A percentile compares a stretch with the other conserved stretches of the same genome.
phyloP scores from a whole-genome alignment of 2,329 filamentous ascomycete species.

The Ophiostoma pallidulum region DNA sequence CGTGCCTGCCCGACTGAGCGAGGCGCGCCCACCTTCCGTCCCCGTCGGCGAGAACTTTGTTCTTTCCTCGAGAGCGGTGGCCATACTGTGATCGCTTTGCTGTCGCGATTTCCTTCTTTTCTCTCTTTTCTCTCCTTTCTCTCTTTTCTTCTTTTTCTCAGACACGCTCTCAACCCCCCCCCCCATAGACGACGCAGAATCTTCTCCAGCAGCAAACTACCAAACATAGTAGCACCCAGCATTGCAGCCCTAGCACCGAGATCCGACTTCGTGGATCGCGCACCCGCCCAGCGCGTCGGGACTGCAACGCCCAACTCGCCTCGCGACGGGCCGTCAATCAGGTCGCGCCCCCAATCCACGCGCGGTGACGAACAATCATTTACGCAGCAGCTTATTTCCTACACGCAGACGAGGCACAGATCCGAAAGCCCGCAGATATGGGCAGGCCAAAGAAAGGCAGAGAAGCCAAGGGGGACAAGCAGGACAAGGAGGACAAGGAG shows the following conservation, averaged over 20 bases:
- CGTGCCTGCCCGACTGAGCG: not conserved
- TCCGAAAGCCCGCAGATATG: too few species aligned
- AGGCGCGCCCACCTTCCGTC: too few species aligned
- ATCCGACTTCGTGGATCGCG: too few species aligned
- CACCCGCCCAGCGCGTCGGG: not conserved
- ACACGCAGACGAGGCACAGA: not conserved
- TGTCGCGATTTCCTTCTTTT: not conserved
- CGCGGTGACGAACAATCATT: constrained; percentile 1
- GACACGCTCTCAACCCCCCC: not conserved
- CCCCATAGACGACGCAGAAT: too few species aligned
- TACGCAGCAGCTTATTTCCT: not conserved
- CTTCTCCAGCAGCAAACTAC: not conserved
- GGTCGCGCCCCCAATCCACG: not conserved
- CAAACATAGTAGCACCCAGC: too few species aligned
- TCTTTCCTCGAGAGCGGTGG: not conserved
- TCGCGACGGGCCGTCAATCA: not conserved
- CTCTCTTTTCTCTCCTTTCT: not conserved
- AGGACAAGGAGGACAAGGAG: constrained; percentile 4
- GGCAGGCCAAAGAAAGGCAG: too few species aligned
- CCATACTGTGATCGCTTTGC: too few species aligned
- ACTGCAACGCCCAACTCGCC: not conserved
- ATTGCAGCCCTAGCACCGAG: too few species aligned
- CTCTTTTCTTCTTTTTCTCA: not conserved
- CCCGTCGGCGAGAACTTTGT: too few species aligned
- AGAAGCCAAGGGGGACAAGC: too few species aligned